Base-by-base conservation (phyloP, 2,329 filamentous ascomycete genomes). In the Aspergillus neotritici region DNA sequence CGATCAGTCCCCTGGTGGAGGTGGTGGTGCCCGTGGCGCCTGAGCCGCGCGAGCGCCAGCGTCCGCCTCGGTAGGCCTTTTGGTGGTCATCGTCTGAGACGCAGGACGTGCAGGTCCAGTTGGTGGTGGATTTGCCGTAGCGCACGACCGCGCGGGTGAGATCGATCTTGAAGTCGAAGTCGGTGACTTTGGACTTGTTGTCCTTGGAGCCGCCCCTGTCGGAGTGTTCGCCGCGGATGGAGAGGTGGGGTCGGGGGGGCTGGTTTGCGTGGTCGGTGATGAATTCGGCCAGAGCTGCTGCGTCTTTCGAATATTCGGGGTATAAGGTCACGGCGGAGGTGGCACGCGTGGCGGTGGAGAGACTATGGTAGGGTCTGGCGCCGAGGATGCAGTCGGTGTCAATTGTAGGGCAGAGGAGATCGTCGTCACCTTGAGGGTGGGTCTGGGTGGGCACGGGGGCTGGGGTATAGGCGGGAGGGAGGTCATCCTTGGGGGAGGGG, bases 201-300 rank as follows among this genome's bases (percentile, higher is more conserved):
- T 57, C 51, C 14, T 55, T 53, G 21, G 21, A 25, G 36, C 46
- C 41, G 25, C 52, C 47, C 8, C 44, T 70, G 57, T 77, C 66
- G 10, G 54, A 64, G 60, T 83, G 80, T 4, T 71, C 72, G 41
- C 80, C 80, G 28, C 67, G 64, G 33, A 83, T 61, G 37, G 68
- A 69, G 7, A 82, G 68, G 21, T 25, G 21, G 21, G 21, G 21
- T 5, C 6, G 21, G 7, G 21, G 21, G 6, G 21, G 21, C 7
- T 67, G 34, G 12, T 35, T 32, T 9, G 57, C 17, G 54, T 54
- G 17, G 53, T 54, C 47, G 12, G 14, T 31, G 34, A 82, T 62
- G 49, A 76, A 69, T 9, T 57, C 45, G 44, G 74, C 65, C 14
- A 82, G 67, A 4, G 40, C 30, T 4, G 31, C 14, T 3, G 46